These are phyloP conservation scores for Sparassis latifolia DNA, from an alignment of 1,284 basidiomycete species.

Conservation along the genomic window DNA sequence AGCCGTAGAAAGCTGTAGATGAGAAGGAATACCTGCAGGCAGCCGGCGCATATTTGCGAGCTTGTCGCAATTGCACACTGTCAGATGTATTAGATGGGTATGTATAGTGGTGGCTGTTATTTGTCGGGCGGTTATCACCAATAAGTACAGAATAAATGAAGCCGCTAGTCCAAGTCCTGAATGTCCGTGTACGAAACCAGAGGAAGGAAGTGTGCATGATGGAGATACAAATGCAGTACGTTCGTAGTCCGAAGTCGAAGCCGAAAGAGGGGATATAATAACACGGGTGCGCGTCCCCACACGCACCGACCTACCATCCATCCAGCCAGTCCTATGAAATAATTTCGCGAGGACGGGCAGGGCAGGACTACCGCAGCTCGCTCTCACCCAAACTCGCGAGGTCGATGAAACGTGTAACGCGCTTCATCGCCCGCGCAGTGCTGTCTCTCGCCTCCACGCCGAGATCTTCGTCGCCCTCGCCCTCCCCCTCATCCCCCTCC, in stretches of 20 bases:
- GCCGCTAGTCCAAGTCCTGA: neutral
- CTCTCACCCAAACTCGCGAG: conserved; percentile 19
- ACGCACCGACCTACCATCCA: too few relatives aligned
- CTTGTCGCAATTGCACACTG: neutral
- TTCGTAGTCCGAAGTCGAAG: neutral
- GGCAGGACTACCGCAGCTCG: conserved; percentile 10
- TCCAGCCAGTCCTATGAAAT: too few relatives aligned
- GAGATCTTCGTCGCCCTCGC: conserved; percentile 25
- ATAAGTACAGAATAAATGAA: neutral
- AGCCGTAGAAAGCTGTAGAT: neutral
- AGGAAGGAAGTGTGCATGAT: neutral
- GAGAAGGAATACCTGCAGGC: conserved; percentile 10
- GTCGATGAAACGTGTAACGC: conserved; percentile 58
- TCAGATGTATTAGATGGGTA: conserved; percentile 4
- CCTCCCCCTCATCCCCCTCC: conserved; percentile 23
- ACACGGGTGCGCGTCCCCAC: neutral
- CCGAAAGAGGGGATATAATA: neutral
- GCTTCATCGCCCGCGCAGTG: conserved; percentile 48
- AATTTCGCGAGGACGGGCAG: neutral
- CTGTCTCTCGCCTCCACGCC: conserved; percentile 44
- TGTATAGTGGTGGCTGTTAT: neutral
- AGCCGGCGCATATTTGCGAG: conserved; percentile 18
- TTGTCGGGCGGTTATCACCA: neutral
- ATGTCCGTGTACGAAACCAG: neutral
- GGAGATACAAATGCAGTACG: neutral